Base-by-base conservation (phyloP, 208 protist species). In the Trypanosoma cruzi region DNA sequence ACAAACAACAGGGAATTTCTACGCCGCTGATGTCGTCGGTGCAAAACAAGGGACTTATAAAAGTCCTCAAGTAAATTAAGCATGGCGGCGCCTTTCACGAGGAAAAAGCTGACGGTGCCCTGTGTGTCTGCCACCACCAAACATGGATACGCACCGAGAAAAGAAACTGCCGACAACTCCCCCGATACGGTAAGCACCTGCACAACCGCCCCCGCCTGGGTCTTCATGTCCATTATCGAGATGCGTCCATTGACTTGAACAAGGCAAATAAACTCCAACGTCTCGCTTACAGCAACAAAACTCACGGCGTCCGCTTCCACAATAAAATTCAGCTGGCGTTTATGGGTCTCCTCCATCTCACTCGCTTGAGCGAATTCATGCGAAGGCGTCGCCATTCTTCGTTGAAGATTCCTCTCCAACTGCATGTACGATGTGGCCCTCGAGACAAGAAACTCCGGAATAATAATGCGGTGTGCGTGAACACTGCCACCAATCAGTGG, bases 271-370 rank as follows among this genome's bases (percentile, higher is more conserved):
- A 89, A 65, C n/a, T 84, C 78, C 16, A 94, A 68, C 4, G 79
- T 64, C 2, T 64, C 48, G 59, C 88, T 94, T 14, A 87, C 75
- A 1, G 83, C 68, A 18, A 89, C 79, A 44, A 94, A 76, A 48
- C 84, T 85, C 57, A 94, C 88, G 14, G 84, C 88, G 64, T 94
- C 88, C 2, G 85, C 78, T 62, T 94, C 88, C 24, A 89, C 78
- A 26, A 83, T 68, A 49, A 62, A 56, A 60, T 56, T 69, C 55
- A 60, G 20, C 31, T 63, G 31, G 16, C 16, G 32, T 22, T 74
- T 53, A 3, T 5, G 10, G 10, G 37, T 13, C 7, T 68, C 68
- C 13, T 20, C n/a, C 22, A 60, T 36, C 3, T 48, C 53, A 0
- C 16, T 26, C 1, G 8, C 32, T 7, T 36, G 8, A 1, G 1